A percentile compares a stretch with the other conserved stretches of the same genome.
Evolutionary conservation across 225 moss, liverwort and hornwort species (phyloP).

Genomic region (Climacium dendroides): DNA sequence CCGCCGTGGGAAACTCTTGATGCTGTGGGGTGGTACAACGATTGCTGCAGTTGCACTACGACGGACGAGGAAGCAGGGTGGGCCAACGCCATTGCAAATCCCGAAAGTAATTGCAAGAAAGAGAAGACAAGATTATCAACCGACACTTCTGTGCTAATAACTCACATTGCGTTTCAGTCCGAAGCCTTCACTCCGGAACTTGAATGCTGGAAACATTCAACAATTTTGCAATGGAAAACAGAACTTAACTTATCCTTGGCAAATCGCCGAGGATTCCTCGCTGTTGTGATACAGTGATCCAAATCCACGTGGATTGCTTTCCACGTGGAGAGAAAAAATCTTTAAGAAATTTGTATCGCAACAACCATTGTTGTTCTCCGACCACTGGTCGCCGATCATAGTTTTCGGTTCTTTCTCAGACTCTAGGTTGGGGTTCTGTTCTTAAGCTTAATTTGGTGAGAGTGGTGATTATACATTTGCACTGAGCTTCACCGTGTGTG

Average conservation of each 20-base stretch:
- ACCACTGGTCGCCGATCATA: neutral
- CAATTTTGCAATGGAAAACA: neutral
- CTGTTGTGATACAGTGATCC: neutral
- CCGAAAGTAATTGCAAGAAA: neutral
- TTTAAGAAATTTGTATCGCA: neutral
- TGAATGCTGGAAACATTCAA: neutral
- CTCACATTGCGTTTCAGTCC: neutral
- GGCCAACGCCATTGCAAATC: constrained; percentile 13
- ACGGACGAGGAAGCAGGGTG: constrained; percentile 1
- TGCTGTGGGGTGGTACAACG: neutral
- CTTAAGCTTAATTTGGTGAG: neutral
- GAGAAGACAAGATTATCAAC: neutral
- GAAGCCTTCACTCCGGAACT: neutral
- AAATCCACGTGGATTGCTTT: neutral
- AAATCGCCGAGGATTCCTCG: neutral
- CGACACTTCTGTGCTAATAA: neutral
- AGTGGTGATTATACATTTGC: neutral
- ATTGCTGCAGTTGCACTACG: constrained; percentile 17
- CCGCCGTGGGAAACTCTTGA: neutral
- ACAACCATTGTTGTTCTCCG: neutral
- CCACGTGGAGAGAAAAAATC: neutral
- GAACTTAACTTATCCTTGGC: neutral
- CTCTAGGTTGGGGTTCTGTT: neutral
- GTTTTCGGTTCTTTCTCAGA: neutral
- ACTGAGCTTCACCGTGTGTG: neutral